Percentiles rank a stretch among this genome's conserved stretches.
phyloP scores from a whole-genome alignment of 2,329 filamentous ascomycete species.

The Exophiala oligosperma region DNA sequence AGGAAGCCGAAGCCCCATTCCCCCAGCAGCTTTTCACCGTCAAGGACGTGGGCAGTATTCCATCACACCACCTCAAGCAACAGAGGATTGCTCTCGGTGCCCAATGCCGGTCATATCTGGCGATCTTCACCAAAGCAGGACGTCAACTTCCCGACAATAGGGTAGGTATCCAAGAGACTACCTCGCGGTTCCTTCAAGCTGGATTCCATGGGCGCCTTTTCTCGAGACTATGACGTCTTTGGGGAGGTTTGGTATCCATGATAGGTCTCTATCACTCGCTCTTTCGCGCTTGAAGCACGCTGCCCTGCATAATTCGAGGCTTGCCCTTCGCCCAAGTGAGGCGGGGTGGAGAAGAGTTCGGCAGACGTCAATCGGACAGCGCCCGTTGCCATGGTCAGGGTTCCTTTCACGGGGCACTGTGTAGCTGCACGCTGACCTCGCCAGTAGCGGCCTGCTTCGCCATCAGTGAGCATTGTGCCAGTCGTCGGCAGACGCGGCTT shows the following conservation, averaged over 20 bases:
- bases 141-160: not conserved
- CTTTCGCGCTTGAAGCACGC: not conserved
- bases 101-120: constrained; percentile 1
- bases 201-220: not conserved
- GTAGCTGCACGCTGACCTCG: not conserved
- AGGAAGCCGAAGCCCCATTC: too few relatives aligned
- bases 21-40: not conserved
- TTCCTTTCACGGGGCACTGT: not conserved
- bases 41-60: not conserved
- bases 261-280: not conserved
- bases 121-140: constrained; percentile 10
- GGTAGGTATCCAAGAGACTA: not conserved
- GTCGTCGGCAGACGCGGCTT: too few relatives aligned
- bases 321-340: not conserved
- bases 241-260: not conserved
- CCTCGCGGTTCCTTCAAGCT: not conserved
- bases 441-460: not conserved
- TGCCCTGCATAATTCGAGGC: not conserved
- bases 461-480: not conserved
- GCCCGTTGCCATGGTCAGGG: not conserved
- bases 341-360: not conserved
- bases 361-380: not conserved
- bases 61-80: not conserved
- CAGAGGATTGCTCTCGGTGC: not conserved
- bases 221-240: constrained; percentile 1